Conservation (phyloP, 192 early-diverging fungal species). For the Backusella circina region DNA sequence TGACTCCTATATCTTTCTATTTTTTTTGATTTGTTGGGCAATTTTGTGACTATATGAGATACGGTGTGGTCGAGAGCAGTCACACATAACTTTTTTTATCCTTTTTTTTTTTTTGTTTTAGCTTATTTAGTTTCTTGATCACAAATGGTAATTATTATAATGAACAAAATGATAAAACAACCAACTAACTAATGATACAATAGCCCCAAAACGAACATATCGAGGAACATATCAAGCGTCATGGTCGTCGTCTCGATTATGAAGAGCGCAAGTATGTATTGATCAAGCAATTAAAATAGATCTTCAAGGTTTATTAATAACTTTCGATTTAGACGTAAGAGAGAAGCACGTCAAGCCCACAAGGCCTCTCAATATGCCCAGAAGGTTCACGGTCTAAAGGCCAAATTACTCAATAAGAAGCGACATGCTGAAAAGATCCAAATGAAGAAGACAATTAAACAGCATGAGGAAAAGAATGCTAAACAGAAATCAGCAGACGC, state of each 20-base stretch:
- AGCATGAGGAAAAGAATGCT: constrained; percentile 95
- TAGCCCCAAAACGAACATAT: constrained; percentile 97
- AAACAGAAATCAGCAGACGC: constrained; percentile 91
- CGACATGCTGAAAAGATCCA: constrained; percentile 97
- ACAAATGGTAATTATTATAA: background rate
- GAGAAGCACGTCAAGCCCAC: constrained; percentile 91
- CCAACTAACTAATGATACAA: background rate
- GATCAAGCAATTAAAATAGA: background rate
- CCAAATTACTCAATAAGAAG: constrained; percentile 99
- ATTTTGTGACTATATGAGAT: too few relatives aligned
- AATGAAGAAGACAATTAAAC: constrained; percentile 99
- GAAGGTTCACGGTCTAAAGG: constrained; percentile 96
- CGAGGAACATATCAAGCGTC: constrained; percentile 95
- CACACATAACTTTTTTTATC: background rate
- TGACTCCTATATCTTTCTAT: too few relatives aligned
- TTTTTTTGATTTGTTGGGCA: too few relatives aligned
- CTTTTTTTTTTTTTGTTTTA: background rate
- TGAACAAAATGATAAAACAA: background rate
- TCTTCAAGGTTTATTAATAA: background rate
- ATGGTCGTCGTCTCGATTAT: constrained; percentile 94
- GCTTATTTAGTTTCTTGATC: background rate
- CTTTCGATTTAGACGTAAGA: constrained; percentile 73
- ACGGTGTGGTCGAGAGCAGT: background rate
- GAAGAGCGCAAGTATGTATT: constrained; percentile 80
- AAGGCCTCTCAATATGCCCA: constrained; percentile 89